Base-by-base conservation (phyloP, 1,139 yeast genomes). In the Suzukiozyma palmioleophila region DNA sequence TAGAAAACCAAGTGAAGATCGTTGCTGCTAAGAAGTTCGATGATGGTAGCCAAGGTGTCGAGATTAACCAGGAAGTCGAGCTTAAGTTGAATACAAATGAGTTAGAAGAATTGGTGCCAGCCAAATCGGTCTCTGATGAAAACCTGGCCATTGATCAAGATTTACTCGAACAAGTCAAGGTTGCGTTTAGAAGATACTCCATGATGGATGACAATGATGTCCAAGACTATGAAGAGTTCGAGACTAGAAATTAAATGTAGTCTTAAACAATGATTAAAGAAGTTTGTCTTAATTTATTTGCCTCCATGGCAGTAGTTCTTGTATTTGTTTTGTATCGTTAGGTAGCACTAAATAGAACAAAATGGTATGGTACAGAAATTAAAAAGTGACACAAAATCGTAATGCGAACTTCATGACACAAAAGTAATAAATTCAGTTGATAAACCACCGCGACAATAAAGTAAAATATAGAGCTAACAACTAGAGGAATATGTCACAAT, bases 181-280 rank as follows among this genome's bases (percentile, higher is more conserved):
- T 60, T 25, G 84, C 84, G 1, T 77, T 79, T 64, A 57, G 65
- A 31, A 68, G 62, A 43, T 76, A 73, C 50, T 68, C 64, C 49
- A 51, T 64, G 44, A 56, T 60, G 32, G 63, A 64, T 8, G 66
- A 64, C 13, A 73, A 64, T 18, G 69, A 63, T 33, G 60, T 69
- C 31, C 68, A 64, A 14, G 69, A 63, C 34, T 64, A 71, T 36
- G 86, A 80, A 46, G 87, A 81, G 54, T 69, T 77, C 46, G 85
- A 79, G 52, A 73, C 85, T 10, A 62, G 69, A 46, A 46, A 52
- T 35, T 45, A 43, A 24, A 21, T 3, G 22, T 7, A 18, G 7
- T 18, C 7, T 7, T 7, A 18, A 5, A 7, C 7, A 7, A 4
- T 18, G 22, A 18, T 18, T 18, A 18, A 18, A 18, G 22, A 18